A percentile compares a stretch with the other conserved stretches of the same genome.
phyloP scores from a whole-genome alignment of 2,329 filamentous ascomycete genomes.

The Exophiala sp. region DNA sequence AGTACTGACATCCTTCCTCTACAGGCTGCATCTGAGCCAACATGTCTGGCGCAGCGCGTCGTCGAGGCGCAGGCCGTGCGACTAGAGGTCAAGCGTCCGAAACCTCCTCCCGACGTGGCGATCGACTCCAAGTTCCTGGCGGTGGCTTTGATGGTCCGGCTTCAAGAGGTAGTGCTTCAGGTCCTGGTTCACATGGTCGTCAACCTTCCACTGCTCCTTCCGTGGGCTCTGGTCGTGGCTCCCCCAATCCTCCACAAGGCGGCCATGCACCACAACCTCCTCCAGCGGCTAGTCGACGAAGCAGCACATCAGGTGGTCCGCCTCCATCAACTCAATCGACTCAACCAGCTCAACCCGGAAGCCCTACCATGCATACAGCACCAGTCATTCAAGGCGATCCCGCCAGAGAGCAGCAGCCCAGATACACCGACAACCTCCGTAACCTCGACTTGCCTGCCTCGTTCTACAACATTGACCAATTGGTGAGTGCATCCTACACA shows the following conservation, averaged over 20 bases:
- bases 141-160: constrained; percentile 29
- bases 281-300: constrained; percentile 7
- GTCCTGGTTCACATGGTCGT: constrained; percentile 13
- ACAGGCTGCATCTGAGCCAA: not conserved
- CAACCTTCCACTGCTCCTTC: constrained; percentile 15
- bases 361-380: not conserved
- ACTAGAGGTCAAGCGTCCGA: constrained; percentile 32
- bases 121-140: constrained; percentile 10
- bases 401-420: constrained; percentile 19
- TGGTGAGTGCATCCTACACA: constrained; percentile 21
- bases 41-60: constrained; percentile 26
- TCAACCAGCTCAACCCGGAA: constrained; percentile 4
- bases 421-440: constrained; percentile 25
- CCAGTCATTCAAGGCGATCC: constrained; percentile 18
- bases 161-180: constrained; percentile 25
- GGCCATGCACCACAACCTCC: constrained; percentile 10
- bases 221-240: constrained; percentile 14
- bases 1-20: not conserved
- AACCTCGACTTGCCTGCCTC: constrained; percentile 28
- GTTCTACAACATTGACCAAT: constrained; percentile 28
- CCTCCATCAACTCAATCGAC: constrained; percentile 4
- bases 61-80: constrained; percentile 25
- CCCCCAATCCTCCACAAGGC: constrained; percentile 12
- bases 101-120: constrained; percentile 20
- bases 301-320: constrained; percentile 12